Base-by-base conservation (phyloP, 306 rosid species). In the Prunus fruticosa region DNA sequence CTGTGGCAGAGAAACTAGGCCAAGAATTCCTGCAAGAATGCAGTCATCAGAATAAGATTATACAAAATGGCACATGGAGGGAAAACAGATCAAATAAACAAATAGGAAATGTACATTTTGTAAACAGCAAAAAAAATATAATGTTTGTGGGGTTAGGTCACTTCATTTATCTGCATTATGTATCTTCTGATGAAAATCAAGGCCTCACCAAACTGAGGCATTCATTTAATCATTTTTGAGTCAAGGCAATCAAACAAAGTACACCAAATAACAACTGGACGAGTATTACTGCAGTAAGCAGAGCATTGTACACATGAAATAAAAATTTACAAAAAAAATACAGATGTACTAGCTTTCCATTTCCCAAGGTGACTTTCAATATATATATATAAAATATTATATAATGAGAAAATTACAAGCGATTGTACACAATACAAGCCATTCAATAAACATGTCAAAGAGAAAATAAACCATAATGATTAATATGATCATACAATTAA, bases 1-100 rank as follows among this genome's bases (percentile, higher is more conserved):
- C 78, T 3, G 96, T 78, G 23, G 89, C 79, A n/a, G 93, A 76
- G 67, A 51, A 69, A 75, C 87, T 88, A 69, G 91, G 84, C 97
- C 93, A 89, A 14, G 87, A 65, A 72, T 79, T 87, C 84, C 97
- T 91, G 88, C 81, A 82, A 82, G 64, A 76, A 67, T 76, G 49
- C 58, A 54, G 23, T 10, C 69, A 64, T 43, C 43, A 76, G 53
- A 18, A 62, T 58, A 66, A 70, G 65, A 14, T 30, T 11, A 45
- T 25, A 57, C 34, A 19, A 20, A 30, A 85, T 73, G 52, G 65
- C 18, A 58, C 64, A 63, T 56, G 66, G 15, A 11, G 61, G 68
- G 23, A 66, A 52, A 70, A 25, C 8, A 25, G 11, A 58, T 19
- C 10, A 4, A 58, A 58, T 25, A 6, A 22, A 18, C 41, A 41